Conservation (phyloP, 768 basidiomycete species). For the Lentinula lateritia region DNA sequence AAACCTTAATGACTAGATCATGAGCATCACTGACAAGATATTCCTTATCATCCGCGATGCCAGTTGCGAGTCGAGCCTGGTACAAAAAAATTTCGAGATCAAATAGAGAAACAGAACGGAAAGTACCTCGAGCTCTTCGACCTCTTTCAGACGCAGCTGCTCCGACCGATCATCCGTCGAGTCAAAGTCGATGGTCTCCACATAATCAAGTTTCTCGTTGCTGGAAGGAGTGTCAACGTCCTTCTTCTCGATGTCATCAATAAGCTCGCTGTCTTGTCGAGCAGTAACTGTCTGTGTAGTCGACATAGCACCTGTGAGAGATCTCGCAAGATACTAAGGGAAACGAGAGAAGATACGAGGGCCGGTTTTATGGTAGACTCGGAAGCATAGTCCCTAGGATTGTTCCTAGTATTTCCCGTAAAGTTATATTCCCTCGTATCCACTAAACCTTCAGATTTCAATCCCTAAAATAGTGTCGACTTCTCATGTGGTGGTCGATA, state of each 20-base stretch:
- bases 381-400: background rate
- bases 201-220: background rate
- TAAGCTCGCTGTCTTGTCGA: background rate
- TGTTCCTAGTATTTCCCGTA: background rate
- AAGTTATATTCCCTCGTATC: background rate
- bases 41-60: conserved; percentile 27
- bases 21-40: conserved; percentile 29
- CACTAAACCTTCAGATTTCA: background rate
- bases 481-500: background rate
- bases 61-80: conserved; percentile 22
- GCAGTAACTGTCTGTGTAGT: background rate
- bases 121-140: background rate
- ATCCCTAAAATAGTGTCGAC: background rate
- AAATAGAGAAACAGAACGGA: background rate
- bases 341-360: background rate
- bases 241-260: conserved; percentile 2
- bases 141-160: background rate
- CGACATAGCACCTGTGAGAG: background rate
- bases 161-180: background rate
- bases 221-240: background rate
- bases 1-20: conserved; percentile 35
- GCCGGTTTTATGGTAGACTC: background rate
- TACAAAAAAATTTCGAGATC: conserved; percentile 7
- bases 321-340: background rate
- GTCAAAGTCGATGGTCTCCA: background rate